These are phyloP conservation scores for Plasmodium billcollinsi DNA, from an alignment of 169 alveolate genomes.

Conservation along the genomic window DNA sequence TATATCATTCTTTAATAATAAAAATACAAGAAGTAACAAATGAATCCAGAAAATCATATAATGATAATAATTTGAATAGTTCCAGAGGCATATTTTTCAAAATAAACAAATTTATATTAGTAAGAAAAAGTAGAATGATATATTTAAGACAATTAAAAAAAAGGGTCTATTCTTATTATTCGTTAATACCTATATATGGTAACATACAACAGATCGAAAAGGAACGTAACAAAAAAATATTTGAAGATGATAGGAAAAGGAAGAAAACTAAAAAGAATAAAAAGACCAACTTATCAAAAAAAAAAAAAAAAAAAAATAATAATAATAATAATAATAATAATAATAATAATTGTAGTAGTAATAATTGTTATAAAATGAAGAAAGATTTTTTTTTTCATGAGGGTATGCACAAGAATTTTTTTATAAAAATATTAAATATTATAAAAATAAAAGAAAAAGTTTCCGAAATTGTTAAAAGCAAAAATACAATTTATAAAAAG, in stretches of 20 bases:
- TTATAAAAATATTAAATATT: slow-evolving; percentile 46
- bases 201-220: background rate
- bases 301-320: too few relatives aligned
- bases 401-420: slow-evolving; percentile 1
- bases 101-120: slow-evolving; percentile 10
- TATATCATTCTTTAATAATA: background rate
- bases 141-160: slow-evolving; percentile 12
- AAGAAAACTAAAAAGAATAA: too few relatives aligned
- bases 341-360: too few relatives aligned
- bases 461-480: slow-evolving; percentile 17
- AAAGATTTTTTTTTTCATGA: background rate
- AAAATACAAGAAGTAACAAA: background rate
- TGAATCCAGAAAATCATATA: background rate
- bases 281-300: too few relatives aligned
- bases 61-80: background rate
- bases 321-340: too few relatives aligned
- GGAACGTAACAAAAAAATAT: background rate
- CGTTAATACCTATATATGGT: slow-evolving; percentile 3
- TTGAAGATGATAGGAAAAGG: background rate
- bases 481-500: slow-evolving; percentile 30
- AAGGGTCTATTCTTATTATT: slow-evolving; percentile 21
- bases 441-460: slow-evolving; percentile 34
- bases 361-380: background rate
- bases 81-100: background rate
- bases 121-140: slow-evolving; percentile 10